Base-by-base conservation (phyloP, 768 basidiomycete species). In the Obba rivulosa region DNA sequence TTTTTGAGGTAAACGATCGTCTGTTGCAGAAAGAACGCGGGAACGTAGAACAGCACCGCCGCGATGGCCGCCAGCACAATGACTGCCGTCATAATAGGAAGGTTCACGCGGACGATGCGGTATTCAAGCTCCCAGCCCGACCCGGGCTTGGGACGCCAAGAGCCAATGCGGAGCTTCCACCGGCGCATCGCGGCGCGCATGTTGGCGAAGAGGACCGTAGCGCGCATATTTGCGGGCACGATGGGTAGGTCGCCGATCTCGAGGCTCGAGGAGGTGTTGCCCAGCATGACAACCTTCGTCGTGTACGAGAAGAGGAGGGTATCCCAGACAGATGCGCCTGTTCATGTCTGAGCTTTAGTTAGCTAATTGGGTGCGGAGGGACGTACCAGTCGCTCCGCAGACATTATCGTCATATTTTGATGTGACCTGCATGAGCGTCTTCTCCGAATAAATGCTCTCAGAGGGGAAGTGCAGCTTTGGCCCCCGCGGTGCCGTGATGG, bases 241-340 rank as follows among this genome's bases (percentile, higher is more conserved):
- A 94, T 81, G 4, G 92, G 93, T 24, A 96, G 70, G 62, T 96
- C 92, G 51, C 83, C 90, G 18, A 92, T 89, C 55, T 95, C 88
- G 40, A 95, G 76, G 49, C 78, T 84, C 47, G 78, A 74, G 2
- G 85, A 73, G 2, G 72, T 73, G 66, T 90, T 81, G 2, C 91
- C 92, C 36, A 92, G 80, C 78, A 83, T 81, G 47, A 94, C 80
- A 11, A 96, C 88, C 51, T 85, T 83, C 1, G 91, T 93, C 34
- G 87, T 90, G 63, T 92, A 93, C 14, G 81, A 81, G 66, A 96
- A 96, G n/a, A 92, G 66, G 4, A 96, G 65, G 43, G 71, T 68
- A 48, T 77, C 78, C 73, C 76, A 79, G 1, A 76, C 68, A 4
- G 82, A 83, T 20, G 80, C 73, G 48, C 74, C 83, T 31, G n/a